Evolutionary conservation across 177 flowering plant genomes (phyloP).

Genomic region (Vitis hybrid): DNA sequence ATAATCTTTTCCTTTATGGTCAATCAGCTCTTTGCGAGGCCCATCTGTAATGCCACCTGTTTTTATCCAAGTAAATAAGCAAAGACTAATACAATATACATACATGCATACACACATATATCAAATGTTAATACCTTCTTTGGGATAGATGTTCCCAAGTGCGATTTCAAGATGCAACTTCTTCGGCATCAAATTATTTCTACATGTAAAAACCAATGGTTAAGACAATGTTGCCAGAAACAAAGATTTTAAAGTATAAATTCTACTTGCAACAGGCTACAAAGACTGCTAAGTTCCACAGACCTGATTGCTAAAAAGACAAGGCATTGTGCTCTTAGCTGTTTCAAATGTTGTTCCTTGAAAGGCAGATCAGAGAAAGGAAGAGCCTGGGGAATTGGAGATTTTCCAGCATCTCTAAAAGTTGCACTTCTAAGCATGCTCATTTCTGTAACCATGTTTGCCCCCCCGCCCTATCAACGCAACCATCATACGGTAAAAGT

Average conservation of each 20-base stretch:
- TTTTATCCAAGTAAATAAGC: slow-evolving; percentile 10
- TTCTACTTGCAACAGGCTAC: not conserved
- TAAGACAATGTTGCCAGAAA: not conserved
- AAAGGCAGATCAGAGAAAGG: slow-evolving; percentile 56
- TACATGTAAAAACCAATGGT: slow-evolving; percentile 27
- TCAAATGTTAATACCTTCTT: slow-evolving; percentile 56
- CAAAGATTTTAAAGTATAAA: not conserved
- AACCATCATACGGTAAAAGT: not conserved
- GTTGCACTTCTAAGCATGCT: slow-evolving; percentile 30
- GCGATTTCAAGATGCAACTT: slow-evolving; percentile 93
- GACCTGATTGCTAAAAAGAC: slow-evolving; percentile 97
- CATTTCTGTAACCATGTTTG: slow-evolving; percentile 35
- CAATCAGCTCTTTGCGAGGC: slow-evolving; percentile 43
- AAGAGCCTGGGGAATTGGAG: slow-evolving; percentile 40
- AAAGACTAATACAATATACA: not conserved
- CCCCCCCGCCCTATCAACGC: slow-evolving; percentile 41
- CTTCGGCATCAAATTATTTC: slow-evolving; percentile 83
- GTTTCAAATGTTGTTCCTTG: slow-evolving; percentile 91
- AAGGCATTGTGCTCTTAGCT: slow-evolving; percentile 98
- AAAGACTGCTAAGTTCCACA: not conserved
- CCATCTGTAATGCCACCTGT: slow-evolving; percentile 55
- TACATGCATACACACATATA: not conserved
- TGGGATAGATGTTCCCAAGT: slow-evolving; percentile 63
- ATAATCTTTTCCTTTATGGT: slow-evolving; percentile 50
- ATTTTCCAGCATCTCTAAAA: slow-evolving; percentile 67